Conservation (phyloP, 768 basidiomycete genomes). For the Omphalotus guepiniiformis region DNA sequence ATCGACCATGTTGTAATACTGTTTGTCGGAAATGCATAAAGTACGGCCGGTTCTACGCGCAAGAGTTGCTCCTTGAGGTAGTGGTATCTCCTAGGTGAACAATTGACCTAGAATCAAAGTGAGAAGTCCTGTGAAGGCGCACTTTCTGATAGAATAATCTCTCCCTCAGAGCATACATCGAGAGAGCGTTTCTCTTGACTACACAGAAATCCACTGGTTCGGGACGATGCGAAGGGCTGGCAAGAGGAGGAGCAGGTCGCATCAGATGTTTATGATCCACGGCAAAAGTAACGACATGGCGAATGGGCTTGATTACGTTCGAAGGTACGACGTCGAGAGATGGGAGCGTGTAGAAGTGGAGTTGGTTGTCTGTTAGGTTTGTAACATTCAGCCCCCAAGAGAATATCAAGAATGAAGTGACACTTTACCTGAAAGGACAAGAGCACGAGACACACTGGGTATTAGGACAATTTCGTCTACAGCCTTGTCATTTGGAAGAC, state of each 20-base stretch:
- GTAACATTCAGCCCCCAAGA: neutral
- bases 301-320: conserved; percentile 64
- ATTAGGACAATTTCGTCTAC: conserved; percentile 79
- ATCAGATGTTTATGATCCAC: conserved; percentile 74
- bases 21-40: conserved; percentile 72
- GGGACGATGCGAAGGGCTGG: conserved; percentile 31
- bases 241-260: conserved; percentile 40
- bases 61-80: conserved; percentile 51
- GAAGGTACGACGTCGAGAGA: conserved; percentile 67
- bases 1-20: conserved; percentile 75
- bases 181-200: conserved; percentile 62
- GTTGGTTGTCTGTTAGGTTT: conserved; percentile 43
- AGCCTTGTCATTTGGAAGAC: conserved; percentile 61
- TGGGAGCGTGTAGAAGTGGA: conserved; percentile 81
- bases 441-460: conserved; percentile 66
- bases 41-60: conserved; percentile 59
- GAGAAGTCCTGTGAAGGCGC: neutral
- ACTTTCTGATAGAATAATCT: conserved; percentile 61
- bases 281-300: conserved; percentile 75
- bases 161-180: conserved; percentile 63
- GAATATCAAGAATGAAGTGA: too few relatives aligned
- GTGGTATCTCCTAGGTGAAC: conserved; percentile 61
- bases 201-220: conserved; percentile 69
- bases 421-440: conserved; percentile 77
- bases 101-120: neutral